A percentile compares a stretch with the other conserved stretches of the same genome.
Conservation (phyloP, 2,329 filamentous ascomycete genomes). For the Colletotrichum tofieldiae region DNA sequence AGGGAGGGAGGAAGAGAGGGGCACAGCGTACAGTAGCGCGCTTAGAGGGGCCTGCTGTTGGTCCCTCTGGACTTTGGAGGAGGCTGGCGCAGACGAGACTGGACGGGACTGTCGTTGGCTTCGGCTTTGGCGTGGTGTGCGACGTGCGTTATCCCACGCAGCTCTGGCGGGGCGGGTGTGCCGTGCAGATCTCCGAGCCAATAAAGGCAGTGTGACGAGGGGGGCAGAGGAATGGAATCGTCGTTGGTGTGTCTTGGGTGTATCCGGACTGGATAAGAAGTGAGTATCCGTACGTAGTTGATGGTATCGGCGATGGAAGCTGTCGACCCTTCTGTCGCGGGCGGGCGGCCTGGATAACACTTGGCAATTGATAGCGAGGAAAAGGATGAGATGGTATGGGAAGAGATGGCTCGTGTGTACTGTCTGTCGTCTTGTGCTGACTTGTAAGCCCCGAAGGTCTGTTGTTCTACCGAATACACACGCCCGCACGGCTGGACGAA, state of each 20-base stretch:
- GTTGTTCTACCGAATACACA: not conserved
- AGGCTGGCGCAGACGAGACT: slow-evolving; percentile 17
- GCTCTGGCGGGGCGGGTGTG: slow-evolving; percentile 32
- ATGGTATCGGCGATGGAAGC: not conserved
- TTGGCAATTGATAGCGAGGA: not conserved
- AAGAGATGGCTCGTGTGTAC: not conserved
- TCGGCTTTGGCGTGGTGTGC: not conserved
- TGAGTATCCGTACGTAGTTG: not conserved
- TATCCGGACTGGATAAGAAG: not conserved
- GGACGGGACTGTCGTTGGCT: slow-evolving; percentile 8
- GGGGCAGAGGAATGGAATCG: not conserved
- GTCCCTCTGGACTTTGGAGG: slow-evolving; percentile 13
- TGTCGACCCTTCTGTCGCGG: not conserved
- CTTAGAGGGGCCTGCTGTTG: slow-evolving; percentile 18
- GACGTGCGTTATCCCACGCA: slow-evolving; percentile 31
- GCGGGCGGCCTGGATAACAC: not conserved
- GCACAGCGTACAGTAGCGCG: slow-evolving; percentile 21
- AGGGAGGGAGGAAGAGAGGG: not conserved
- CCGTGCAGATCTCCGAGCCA: slow-evolving; percentile 34
- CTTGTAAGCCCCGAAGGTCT: not conserved
- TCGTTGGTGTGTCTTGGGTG: not conserved
- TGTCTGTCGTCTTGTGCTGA: not conserved
- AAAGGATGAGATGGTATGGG: not conserved
- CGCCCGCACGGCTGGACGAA: not conserved
- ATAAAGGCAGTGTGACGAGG: slow-evolving; percentile 34